Percentiles rank a stretch among this genome's conserved stretches.
These are phyloP conservation scores for Aspergillus ruber DNA, from an alignment of 2,329 filamentous ascomycete species.

Conservation along the genomic window DNA sequence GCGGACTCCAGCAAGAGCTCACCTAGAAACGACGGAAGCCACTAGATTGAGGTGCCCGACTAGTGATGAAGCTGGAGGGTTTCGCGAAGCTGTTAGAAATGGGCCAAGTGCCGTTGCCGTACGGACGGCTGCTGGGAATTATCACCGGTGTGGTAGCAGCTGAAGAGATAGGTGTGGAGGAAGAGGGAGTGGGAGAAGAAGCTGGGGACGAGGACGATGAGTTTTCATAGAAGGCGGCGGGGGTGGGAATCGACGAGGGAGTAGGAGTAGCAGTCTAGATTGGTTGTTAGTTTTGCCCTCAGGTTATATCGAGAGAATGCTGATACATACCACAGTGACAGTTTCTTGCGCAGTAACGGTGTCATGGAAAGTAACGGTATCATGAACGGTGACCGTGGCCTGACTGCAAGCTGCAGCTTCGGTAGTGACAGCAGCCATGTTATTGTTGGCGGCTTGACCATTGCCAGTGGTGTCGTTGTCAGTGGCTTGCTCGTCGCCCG, in stretches of 20 bases:
- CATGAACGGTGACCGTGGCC: slow-evolving; percentile 16
- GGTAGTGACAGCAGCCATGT: background rate
- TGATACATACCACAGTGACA: slow-evolving; percentile 20
- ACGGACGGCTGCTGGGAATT: slow-evolving; percentile 8
- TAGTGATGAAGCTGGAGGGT: slow-evolving; percentile 27
- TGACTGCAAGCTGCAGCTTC: slow-evolving; percentile 5
- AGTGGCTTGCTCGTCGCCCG: background rate
- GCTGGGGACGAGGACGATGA: background rate
- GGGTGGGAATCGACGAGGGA: background rate
- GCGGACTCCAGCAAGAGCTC: background rate
- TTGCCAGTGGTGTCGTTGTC: background rate
- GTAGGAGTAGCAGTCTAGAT: slow-evolving; percentile 5
- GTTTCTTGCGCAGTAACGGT: slow-evolving; percentile 21
- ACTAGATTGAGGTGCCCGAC: slow-evolving; percentile 15
- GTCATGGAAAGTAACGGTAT: slow-evolving; percentile 27
- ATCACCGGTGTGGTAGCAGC: slow-evolving; percentile 3
- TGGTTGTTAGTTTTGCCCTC: too few relatives aligned
- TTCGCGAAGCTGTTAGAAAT: slow-evolving; percentile 12
- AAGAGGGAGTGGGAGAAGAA: background rate
- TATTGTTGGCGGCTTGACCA: background rate
- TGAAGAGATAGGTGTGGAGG: background rate
- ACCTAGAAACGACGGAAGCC: slow-evolving; percentile 18
- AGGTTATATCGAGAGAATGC: too few relatives aligned
- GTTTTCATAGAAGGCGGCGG: background rate
- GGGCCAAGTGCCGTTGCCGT: slow-evolving; percentile 14